These are phyloP conservation scores for Santalum album DNA, from an alignment of 164 flowering plant genomes.

Conservation along the genomic window DNA sequence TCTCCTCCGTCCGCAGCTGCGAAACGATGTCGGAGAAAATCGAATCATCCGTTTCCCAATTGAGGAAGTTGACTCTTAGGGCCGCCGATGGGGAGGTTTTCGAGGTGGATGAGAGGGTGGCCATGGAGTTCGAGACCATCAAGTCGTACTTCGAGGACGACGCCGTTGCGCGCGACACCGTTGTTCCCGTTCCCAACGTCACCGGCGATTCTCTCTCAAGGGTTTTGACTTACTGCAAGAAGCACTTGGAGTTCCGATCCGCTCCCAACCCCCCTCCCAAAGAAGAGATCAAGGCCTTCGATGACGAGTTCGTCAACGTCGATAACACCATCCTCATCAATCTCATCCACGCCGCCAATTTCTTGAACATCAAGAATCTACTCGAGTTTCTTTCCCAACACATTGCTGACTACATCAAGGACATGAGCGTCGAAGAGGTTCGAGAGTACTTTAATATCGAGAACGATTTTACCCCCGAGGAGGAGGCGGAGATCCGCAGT, in stretches of 20 bases:
- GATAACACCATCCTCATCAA: conserved; percentile 50
- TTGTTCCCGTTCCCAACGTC: conserved; percentile 42
- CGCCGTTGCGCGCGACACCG: conserved; percentile 29
- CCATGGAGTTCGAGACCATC: conserved; percentile 33
- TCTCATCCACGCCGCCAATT: too few relatives aligned
- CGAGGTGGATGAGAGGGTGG: conserved; percentile 40
- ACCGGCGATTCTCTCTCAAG: conserved; percentile 32
- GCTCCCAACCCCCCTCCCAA: conserved; percentile 15
- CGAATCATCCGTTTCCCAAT: neutral
- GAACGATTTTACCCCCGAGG: too few relatives aligned
- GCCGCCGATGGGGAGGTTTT: conserved; percentile 35
- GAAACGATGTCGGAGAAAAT: too few relatives aligned
- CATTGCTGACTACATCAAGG: too few relatives aligned
- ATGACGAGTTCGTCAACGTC: conserved; percentile 51
- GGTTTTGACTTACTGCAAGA: conserved; percentile 39
- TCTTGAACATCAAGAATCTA: too few relatives aligned
- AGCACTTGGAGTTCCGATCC: too few relatives aligned
- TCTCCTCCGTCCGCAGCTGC: too few relatives aligned
- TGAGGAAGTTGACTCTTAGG: conserved; percentile 23
- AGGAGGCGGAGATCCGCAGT: too few relatives aligned
- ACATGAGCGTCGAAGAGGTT: too few relatives aligned
- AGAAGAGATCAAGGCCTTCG: conserved; percentile 40
- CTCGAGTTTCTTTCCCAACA: too few relatives aligned
- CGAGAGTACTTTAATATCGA: too few relatives aligned
- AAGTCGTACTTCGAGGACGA: conserved; percentile 45